Evolutionary conservation across 768 basidiomycete species (phyloP), one percentile per base, ranked within the genome.

Genomic region (Chlorophyllum brunneum): DNA sequence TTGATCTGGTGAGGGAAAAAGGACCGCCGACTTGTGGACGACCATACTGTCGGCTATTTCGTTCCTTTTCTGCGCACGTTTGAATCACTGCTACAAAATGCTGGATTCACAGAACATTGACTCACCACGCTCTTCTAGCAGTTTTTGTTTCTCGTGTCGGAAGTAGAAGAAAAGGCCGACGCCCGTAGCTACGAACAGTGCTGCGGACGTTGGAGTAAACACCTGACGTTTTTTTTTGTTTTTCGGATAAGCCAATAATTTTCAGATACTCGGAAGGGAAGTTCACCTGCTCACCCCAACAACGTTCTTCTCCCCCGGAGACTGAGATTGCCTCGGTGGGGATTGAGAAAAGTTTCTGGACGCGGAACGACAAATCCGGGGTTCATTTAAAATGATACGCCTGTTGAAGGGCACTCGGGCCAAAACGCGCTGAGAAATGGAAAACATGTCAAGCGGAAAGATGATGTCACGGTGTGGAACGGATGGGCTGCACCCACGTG

Each of bases 21-120:
- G 95, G 87, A 1, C 97, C 97, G 15, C 97, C 97, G 51, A 99
- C 85, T 39, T 87, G 76, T 0, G 97, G 89, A 54, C 89, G 78
- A 5, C 95, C 95, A 58, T 88, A 83, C 18, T 84, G 82, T 56
- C 83, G 83, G 18, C 78, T 78, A 15, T 80, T 81, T 1, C 80
- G 77, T 63, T 94, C 90, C 60, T 88, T 81, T 58, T 86, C 92
- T 94, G 57, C 13, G 30, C 15, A 41, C 16, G 45, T 33, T 24
- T 30, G 36, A 55, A 22, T 37, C 27, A 37, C 50, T 31, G 29
- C 10, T 26, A 16, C 5, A 2, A 6, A 18, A 20, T 9, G 6
- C 18, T 22, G 8, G 26, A 45, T 20, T 15, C 42, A 50, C 30
- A 8, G 37, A 16, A 4, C n/a, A 49, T 39, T 33, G 6, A 69